These are phyloP conservation scores for Immersiporthe knoxdaviesiana DNA, from an alignment of 2,329 filamentous ascomycete species.

Conservation along the genomic window DNA sequence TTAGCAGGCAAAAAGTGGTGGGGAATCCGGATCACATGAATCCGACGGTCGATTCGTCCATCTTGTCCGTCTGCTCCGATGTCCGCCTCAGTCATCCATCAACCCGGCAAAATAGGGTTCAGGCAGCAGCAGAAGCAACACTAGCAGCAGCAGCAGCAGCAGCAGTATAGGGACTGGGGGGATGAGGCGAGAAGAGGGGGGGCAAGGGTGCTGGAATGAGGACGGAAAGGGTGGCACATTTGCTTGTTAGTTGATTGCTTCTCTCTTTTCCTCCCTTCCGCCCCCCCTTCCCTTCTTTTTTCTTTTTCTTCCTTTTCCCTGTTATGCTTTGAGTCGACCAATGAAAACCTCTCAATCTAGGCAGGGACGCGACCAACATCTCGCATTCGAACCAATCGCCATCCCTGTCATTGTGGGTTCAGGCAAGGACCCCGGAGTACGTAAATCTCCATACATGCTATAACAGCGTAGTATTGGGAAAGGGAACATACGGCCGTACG, in stretches of 20 bases:
- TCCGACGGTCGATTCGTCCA: neutral
- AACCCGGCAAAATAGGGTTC: neutral
- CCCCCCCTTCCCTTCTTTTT: slow-evolving; percentile 20
- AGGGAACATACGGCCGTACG: neutral
- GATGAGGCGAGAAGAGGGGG: neutral
- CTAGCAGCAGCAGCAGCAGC: no score
- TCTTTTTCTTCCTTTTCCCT: slow-evolving; percentile 33
- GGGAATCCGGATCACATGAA: slow-evolving; percentile 3
- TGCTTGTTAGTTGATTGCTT: slow-evolving; percentile 27
- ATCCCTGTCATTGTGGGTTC: neutral
- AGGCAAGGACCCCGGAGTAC: neutral
- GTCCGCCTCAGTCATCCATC: neutral
- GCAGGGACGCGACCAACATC: slow-evolving; percentile 17
- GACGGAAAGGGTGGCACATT: slow-evolving; percentile 20
- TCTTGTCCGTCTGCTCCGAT: neutral
- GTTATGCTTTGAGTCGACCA: slow-evolving; percentile 26
- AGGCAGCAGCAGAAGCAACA: slow-evolving; percentile 17
- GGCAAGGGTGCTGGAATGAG: neutral
- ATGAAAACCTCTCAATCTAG: slow-evolving; percentile 6
- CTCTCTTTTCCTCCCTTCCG: no score
- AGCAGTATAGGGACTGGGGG: no score
- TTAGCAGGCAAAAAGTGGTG: neutral
- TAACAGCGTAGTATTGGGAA: neutral
- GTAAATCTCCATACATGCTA: neutral
- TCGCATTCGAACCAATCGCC: slow-evolving; percentile 28